Conservation (phyloP, 345 rosid genomes). For the Murraya paniculata region DNA sequence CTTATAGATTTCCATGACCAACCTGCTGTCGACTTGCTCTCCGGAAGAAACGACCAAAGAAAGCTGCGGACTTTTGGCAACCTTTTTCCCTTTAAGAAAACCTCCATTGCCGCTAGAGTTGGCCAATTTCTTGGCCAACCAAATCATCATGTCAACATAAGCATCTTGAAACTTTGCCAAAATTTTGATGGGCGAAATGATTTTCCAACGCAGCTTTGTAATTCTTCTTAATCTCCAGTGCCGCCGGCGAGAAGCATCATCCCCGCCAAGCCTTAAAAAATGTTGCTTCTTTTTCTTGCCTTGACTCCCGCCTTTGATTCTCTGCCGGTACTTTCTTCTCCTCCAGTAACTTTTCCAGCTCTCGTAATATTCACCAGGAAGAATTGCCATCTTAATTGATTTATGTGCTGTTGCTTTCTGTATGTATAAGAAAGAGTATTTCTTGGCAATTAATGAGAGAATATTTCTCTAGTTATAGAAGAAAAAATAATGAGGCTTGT, state of each 20-base stretch:
- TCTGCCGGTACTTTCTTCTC: slow-evolving; percentile 36
- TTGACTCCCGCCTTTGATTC: slow-evolving; percentile 4
- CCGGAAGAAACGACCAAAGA: slow-evolving; percentile 21
- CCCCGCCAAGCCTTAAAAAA: slow-evolving; percentile 30
- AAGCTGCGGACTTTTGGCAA: slow-evolving; percentile 18
- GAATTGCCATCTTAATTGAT: slow-evolving; percentile 20
- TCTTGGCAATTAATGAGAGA: no score
- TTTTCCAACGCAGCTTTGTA: slow-evolving; percentile 6
- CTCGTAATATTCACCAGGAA: slow-evolving; percentile 13
- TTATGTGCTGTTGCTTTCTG: no score
- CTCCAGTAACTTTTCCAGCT: slow-evolving; percentile 44
- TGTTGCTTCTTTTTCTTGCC: slow-evolving; percentile 21
- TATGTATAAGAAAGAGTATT: no score
- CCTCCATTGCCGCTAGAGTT: slow-evolving; percentile 16
- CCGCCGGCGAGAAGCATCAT: not conserved
- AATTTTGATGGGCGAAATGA: slow-evolving; percentile 29
- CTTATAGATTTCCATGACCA: slow-evolving; percentile 35
- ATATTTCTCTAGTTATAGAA: no score
- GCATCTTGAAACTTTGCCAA: slow-evolving; percentile 32
- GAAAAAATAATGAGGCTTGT: no score
- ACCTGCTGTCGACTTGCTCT: slow-evolving; percentile 28
- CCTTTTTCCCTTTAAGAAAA: slow-evolving; percentile 23
- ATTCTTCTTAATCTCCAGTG: not conserved
- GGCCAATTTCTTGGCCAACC: slow-evolving; percentile 20
- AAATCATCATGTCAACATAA: slow-evolving; percentile 31